Base-by-base conservation (phyloP, 371 early-diverging fungal genomes). In the Nematocida minor region DNA sequence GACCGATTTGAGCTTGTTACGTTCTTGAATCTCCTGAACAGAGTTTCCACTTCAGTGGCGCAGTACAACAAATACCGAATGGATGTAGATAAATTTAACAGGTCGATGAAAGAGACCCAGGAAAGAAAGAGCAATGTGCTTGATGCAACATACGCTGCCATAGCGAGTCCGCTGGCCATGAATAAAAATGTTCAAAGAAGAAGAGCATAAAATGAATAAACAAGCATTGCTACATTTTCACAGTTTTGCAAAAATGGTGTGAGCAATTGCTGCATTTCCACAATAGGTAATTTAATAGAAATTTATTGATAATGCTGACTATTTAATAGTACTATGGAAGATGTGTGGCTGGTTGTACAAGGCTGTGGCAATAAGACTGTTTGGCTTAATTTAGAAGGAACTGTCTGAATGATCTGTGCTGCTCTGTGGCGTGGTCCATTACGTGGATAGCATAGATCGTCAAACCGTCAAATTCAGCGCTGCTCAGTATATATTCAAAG, bases 1-100 rank as follows among this genome's bases (percentile, higher is more conserved):
- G 22, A 29, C 9, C 4, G 29, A 4, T 29, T 11, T 27, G 77
- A 74, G 4, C 14, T 74, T 31, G 34, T 66, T 34, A 64, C 4
- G 27, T 74, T 60, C 31, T 4, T 66, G 32, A 74, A 74, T 42
- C 62, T 74, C 9, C 51, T 64, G 6, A 74, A 74, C 34, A 41
- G 47, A 36, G 4, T 74, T 0, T 74, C 77, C 16, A 64, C 36
- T 11, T 42, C 60, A 7, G 49, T 38, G 14, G n/a, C 16, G 22
- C 77, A 63, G 31, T 74, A 60, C 63, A 9, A 34, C 11, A 62
- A 62, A 29, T 62, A 62, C 63, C 38, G 29, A 16, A 14, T 7
- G 7, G 53, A 66, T 14, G 20, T 27, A 32, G 22, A 36, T 18
- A 54, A 49, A 51, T 22, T 22, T 6, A 4, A 4, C 1, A 27